These are phyloP conservation scores for Globisporangium orthogonon DNA, from an alignment of 352 stramenopile genomes.

Conservation along the genomic window DNA sequence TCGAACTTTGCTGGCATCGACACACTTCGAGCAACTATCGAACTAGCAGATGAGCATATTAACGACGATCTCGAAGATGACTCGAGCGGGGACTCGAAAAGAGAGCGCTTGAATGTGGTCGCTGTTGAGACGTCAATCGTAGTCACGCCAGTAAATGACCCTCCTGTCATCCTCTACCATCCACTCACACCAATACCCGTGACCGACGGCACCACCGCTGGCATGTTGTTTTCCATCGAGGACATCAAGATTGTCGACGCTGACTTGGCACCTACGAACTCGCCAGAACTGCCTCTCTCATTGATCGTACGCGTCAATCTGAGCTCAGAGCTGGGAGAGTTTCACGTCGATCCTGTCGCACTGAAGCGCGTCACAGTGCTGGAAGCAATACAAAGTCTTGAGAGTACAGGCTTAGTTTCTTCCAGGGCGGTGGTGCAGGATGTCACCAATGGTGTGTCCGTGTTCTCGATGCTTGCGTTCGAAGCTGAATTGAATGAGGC, in stretches of 20 bases:
- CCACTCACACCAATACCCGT: neutral
- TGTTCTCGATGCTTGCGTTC: slow-evolving; percentile 8
- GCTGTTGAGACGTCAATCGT: neutral
- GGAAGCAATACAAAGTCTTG: neutral
- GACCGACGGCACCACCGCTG: neutral
- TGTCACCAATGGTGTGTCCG: neutral
- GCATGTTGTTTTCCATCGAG: slow-evolving; percentile 1
- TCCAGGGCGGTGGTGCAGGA: too few species aligned
- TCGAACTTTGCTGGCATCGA: slow-evolving; percentile 15
- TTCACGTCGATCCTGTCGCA: slow-evolving; percentile 1
- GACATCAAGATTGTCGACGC: slow-evolving; percentile 5
- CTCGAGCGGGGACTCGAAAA: too few species aligned
- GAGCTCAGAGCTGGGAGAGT: neutral
- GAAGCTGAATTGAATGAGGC: slow-evolving; percentile 10
- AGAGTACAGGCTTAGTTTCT: neutral
- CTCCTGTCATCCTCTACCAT: slow-evolving; percentile 4
- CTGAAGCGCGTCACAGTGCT: neutral
- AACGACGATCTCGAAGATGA: neutral
- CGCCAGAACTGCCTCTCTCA: neutral
- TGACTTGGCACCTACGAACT: neutral
- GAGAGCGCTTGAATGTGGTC: neutral
- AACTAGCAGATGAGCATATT: neutral
- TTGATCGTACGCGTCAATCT: slow-evolving; percentile 6
- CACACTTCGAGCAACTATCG: slow-evolving; percentile 3
- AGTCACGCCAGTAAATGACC: slow-evolving; percentile 9